Evolutionary conservation across 768 basidiomycete species (phyloP).

Genomic region (Trametes elegans): DNA sequence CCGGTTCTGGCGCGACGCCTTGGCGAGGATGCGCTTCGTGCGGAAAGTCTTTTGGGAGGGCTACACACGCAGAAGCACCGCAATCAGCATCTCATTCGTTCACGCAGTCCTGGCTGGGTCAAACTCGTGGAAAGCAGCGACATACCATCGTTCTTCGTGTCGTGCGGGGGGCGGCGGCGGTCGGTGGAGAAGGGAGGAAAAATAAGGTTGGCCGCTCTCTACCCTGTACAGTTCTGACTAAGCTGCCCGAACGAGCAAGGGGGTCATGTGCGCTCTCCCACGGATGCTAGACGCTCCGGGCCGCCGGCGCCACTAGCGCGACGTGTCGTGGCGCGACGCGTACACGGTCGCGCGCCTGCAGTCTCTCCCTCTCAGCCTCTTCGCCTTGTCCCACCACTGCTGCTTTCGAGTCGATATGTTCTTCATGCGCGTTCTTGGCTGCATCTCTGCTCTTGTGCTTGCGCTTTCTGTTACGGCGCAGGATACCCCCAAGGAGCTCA

Average conservation of each 20-base stretch:
- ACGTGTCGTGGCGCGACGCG: constrained; percentile 19
- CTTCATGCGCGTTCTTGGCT: constrained; percentile 31
- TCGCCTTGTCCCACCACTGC: background rate
- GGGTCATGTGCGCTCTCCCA: constrained; percentile 7
- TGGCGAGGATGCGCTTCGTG: constrained; percentile 96
- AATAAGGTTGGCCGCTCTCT: constrained; percentile 28
- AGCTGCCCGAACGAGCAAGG: constrained; percentile 18
- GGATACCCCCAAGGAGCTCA: constrained; percentile 52
- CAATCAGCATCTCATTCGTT: constrained; percentile 38
- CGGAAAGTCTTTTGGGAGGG: constrained; percentile 99
- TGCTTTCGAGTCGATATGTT: background rate
- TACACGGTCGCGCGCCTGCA: background rate
- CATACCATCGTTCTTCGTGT: constrained; percentile 33
- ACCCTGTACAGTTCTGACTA: constrained; percentile 35
- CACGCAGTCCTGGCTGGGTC: background rate
- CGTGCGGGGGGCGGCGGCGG: constrained; percentile 26
- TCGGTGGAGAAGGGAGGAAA: constrained; percentile 26
- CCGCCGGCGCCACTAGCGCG: constrained; percentile 5
- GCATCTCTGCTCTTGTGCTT: constrained; percentile 46
- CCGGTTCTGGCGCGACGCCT: constrained; percentile 96
- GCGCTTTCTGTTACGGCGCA: constrained; percentile 47
- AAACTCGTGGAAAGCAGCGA: background rate
- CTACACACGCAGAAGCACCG: constrained; percentile 48
- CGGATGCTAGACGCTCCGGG: too few relatives aligned
- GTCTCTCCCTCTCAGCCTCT: background rate